These are phyloP conservation scores for Musa schizocarpa DNA, from an alignment of 176 grass and related monocot species.

Conservation along the genomic window DNA sequence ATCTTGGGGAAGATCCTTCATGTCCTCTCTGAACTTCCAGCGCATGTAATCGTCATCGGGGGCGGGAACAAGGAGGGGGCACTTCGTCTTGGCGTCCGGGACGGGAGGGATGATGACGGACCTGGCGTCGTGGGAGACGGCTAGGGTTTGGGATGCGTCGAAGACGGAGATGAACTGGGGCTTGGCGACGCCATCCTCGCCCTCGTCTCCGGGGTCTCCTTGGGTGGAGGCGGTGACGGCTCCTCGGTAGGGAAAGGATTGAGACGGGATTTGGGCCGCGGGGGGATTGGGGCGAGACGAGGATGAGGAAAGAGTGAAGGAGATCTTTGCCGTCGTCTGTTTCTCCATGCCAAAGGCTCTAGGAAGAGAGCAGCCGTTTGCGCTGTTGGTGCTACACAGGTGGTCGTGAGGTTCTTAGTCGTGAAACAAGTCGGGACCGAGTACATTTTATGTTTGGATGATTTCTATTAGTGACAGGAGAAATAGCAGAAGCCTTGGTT, in stretches of 20 bases:
- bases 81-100: neutral
- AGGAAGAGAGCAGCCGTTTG: too few species aligned
- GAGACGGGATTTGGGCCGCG: too few species aligned
- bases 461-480: too few species aligned
- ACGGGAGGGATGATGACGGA: neutral
- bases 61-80: neutral
- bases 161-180: neutral
- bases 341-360: neutral
- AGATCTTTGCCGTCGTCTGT: neutral
- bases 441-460: too few species aligned
- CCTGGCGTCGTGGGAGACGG: neutral
- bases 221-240: neutral
- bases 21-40: constrained; percentile 1
- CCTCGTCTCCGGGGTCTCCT: neutral
- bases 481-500: too few species aligned
- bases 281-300: neutral
- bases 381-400: too few species aligned
- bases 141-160: neutral
- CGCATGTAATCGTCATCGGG: neutral
- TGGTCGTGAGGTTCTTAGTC: too few species aligned
- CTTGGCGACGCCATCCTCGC: neutral
- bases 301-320: neutral
- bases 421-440: too few species aligned
- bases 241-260: neutral
- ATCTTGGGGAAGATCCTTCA: constrained; percentile 5